Evolutionary conservation across 768 basidiomycete genomes (phyloP).

Genomic region (Pisolithus sp.): DNA sequence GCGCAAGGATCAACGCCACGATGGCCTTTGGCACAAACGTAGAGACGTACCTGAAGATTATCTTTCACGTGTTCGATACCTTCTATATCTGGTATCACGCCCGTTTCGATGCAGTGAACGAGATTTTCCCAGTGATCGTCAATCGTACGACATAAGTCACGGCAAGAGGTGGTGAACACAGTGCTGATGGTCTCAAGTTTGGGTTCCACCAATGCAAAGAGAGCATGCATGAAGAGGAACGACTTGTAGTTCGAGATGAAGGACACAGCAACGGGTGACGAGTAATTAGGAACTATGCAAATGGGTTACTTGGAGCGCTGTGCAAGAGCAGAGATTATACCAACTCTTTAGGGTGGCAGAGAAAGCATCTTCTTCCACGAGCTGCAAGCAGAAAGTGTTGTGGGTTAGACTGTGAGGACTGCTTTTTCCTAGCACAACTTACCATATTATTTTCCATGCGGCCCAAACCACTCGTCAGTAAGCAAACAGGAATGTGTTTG

Average conservation of each 20-base stretch:
- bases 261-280: slow-evolving; percentile 12
- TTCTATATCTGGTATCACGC: slow-evolving; percentile 12
- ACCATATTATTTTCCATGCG: slow-evolving; percentile 17
- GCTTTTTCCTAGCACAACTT: background rate
- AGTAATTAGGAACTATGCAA: slow-evolving; percentile 9
- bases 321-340: background rate
- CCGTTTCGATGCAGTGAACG: slow-evolving; percentile 10
- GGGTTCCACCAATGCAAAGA: slow-evolving; percentile 18
- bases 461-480: slow-evolving; percentile 17
- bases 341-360: slow-evolving; percentile 4
- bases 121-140: slow-evolving; percentile 17
- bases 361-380: slow-evolving; percentile 7
- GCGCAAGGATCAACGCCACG: background rate
- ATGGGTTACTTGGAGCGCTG: no score
- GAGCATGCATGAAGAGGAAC: slow-evolving; percentile 17
- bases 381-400: slow-evolving; percentile 2
- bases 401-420: background rate
- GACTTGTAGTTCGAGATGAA: slow-evolving; percentile 17
- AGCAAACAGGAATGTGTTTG: slow-evolving; percentile 9
- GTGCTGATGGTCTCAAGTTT: slow-evolving; percentile 14
- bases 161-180: slow-evolving; percentile 16
- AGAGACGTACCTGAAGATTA: slow-evolving; percentile 1
- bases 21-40: background rate
- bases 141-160: slow-evolving; percentile 14
- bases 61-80: slow-evolving; percentile 11